phyloP scores from a whole-genome alignment of 352 stramenopile genomes.

The Phytophthora multivora region DNA sequence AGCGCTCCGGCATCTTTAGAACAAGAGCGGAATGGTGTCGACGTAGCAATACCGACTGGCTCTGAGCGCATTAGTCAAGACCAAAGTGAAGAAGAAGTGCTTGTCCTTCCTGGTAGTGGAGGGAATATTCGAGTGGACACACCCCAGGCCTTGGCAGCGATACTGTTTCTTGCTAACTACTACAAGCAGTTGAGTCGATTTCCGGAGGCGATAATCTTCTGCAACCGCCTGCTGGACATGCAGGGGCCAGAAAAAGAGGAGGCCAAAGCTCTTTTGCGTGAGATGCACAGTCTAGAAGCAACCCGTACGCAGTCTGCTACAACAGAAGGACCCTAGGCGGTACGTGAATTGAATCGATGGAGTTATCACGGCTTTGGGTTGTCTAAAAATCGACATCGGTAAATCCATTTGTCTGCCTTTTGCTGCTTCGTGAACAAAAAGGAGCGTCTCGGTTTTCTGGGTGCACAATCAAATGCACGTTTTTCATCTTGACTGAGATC shows the following conservation, averaged over 20 bases:
- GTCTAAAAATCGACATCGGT: slow-evolving; percentile 25
- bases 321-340: neutral
- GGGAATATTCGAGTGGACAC: slow-evolving; percentile 66
- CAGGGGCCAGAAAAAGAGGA: slow-evolving; percentile 85
- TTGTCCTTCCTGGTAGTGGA: slow-evolving; percentile 33
- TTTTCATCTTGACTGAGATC: slow-evolving; percentile 4
- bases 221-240: slow-evolving; percentile 77
- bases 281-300: slow-evolving; percentile 77
- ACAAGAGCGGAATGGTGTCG: slow-evolving; percentile 19
- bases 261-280: slow-evolving; percentile 75
- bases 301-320: slow-evolving; percentile 20
- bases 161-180: slow-evolving; percentile 84
- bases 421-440: slow-evolving; percentile 30
- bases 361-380: slow-evolving; percentile 9
- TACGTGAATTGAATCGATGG: neutral
- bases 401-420: slow-evolving; percentile 25
- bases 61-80: slow-evolving; percentile 9
- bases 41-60: slow-evolving; percentile 1
- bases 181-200: slow-evolving; percentile 77
- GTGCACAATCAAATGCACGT: neutral
- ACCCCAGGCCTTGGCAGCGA: slow-evolving; percentile 59
- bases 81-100: slow-evolving; percentile 23
- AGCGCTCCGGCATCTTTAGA: slow-evolving; percentile 30
- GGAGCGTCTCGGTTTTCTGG: slow-evolving; percentile 13
- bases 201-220: slow-evolving; percentile 64